Conservation (phyloP, 768 basidiomycete species). For the Lenzites betulinus region DNA sequence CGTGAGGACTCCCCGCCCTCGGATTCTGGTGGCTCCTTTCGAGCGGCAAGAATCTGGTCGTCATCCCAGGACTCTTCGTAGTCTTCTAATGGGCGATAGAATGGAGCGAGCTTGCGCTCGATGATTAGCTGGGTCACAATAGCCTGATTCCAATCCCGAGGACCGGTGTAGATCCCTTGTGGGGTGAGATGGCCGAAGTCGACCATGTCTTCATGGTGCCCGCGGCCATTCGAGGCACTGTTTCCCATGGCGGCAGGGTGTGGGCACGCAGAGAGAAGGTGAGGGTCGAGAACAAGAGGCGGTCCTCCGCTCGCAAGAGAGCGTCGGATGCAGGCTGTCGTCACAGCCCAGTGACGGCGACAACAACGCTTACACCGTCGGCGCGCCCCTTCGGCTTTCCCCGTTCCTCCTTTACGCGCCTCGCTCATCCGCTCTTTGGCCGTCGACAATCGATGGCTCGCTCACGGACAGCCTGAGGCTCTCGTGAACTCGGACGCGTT, state of each 20-base stretch:
- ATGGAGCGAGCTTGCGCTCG: constrained; percentile 88
- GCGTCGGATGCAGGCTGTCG: constrained; percentile 18
- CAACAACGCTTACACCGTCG: constrained; percentile 1
- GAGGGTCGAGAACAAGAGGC: constrained; percentile 12
- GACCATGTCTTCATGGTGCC: constrained; percentile 79
- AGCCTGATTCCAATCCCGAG: constrained; percentile 87
- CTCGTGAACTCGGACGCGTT: too few relatives aligned
- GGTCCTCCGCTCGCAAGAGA: constrained; percentile 7
- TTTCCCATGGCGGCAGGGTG: constrained; percentile 65
- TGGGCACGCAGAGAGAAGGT: neutral
- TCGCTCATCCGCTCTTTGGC: neutral
- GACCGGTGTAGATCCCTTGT: constrained; percentile 84
- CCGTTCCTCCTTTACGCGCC: neutral
- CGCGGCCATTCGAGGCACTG: constrained; percentile 70
- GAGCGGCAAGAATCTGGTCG: constrained; percentile 79
- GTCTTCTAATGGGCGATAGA: constrained; percentile 95
- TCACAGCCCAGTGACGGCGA: constrained; percentile 14
- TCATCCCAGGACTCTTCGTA: constrained; percentile 89
- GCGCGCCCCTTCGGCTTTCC: constrained; percentile 5
- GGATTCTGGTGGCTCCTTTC: constrained; percentile 62
- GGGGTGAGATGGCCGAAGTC: constrained; percentile 82
- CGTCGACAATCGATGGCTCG: too few relatives aligned
- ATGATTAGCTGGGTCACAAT: constrained; percentile 87
- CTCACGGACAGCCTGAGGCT: too few relatives aligned
- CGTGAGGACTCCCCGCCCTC: constrained; percentile 51